Conservation (phyloP, 345 rosid species). For the Sapria himalayana region DNA sequence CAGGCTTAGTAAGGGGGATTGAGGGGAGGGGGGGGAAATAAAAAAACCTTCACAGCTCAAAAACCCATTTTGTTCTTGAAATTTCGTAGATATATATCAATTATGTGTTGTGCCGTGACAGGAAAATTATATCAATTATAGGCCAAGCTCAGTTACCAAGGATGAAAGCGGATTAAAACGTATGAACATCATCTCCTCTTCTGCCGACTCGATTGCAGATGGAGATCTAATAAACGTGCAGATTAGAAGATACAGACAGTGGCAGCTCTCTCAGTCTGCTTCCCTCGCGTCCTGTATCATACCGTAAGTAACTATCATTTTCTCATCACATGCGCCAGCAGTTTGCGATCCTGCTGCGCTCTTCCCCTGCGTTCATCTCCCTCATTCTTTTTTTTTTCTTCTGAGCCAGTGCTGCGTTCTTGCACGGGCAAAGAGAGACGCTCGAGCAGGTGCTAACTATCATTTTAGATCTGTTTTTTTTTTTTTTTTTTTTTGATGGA, state of each 20-base stretch:
- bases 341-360: too few relatives aligned
- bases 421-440: slow-evolving; percentile 76
- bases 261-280: slow-evolving; percentile 79
- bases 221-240: slow-evolving; percentile 89
- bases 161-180: slow-evolving; percentile 59
- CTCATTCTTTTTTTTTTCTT: slow-evolving; percentile 9
- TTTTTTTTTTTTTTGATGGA: too few relatives aligned
- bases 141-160: slow-evolving; percentile 44
- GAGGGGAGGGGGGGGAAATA: too few relatives aligned
- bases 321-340: too few relatives aligned
- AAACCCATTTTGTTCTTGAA: too few relatives aligned
- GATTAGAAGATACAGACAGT: slow-evolving; percentile 81
- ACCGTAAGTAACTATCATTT: slow-evolving; percentile 46
- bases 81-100: too few relatives aligned
- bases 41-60: too few relatives aligned
- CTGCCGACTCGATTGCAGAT: slow-evolving; percentile 86
- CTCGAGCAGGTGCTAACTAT: slow-evolving; percentile 49
- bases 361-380: too few relatives aligned
- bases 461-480: background rate
- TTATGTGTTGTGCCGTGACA: too few relatives aligned
- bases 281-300: slow-evolving; percentile 61
- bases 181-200: slow-evolving; percentile 55
- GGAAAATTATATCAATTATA: slow-evolving; percentile 91
- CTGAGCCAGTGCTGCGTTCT: slow-evolving; percentile 47
- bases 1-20: too few relatives aligned